phyloP scores from a whole-genome alignment of 495 filamentous ascomycete genomes.

The Aspergillus carlsbadensis region DNA sequence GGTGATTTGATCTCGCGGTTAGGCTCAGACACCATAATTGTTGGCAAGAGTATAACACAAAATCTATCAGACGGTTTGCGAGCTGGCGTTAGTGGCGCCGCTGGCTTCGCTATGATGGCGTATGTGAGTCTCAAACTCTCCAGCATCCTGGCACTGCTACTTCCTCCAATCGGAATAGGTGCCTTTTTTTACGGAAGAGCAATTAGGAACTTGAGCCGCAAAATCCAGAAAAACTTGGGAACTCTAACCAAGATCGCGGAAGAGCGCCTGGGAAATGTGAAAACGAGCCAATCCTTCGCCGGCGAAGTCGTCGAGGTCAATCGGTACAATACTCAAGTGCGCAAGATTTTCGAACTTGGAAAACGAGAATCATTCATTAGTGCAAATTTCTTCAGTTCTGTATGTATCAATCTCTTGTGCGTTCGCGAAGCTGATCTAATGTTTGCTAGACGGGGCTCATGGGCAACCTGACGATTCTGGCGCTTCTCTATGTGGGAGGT shows the following conservation, averaged over 20 bases:
- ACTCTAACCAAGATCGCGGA: conserved; percentile 94
- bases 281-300: conserved; percentile 92
- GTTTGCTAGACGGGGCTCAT: conserved; percentile 68
- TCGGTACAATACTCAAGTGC: conserved; percentile 88
- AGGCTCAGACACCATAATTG: conserved; percentile 93
- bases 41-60: conserved; percentile 97
- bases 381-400: conserved; percentile 84
- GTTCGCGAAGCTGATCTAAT: conserved; percentile 16
- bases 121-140: conserved; percentile 92
- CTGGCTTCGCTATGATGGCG: conserved; percentile 86
- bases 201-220: conserved; percentile 81
- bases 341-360: conserved; percentile 86
- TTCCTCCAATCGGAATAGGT: conserved; percentile 87
- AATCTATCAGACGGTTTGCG: conserved; percentile 94
- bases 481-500: conserved; percentile 87
- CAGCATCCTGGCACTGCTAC: conserved; percentile 77
- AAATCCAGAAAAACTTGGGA: conserved; percentile 90
- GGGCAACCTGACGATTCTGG: conserved; percentile 93
- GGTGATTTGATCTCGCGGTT: conserved; percentile 94
- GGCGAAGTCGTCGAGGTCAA: conserved; percentile 87
- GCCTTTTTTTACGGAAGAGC: conserved; percentile 88
- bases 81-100: conserved; percentile 80
- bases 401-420: conserved; percentile 31
- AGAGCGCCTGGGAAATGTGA: conserved; percentile 91
- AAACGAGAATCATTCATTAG: conserved; percentile 81